These are phyloP conservation scores for Vaccinium myrtillus DNA, from an alignment of 148 eudicot genomes.

Conservation along the genomic window DNA sequence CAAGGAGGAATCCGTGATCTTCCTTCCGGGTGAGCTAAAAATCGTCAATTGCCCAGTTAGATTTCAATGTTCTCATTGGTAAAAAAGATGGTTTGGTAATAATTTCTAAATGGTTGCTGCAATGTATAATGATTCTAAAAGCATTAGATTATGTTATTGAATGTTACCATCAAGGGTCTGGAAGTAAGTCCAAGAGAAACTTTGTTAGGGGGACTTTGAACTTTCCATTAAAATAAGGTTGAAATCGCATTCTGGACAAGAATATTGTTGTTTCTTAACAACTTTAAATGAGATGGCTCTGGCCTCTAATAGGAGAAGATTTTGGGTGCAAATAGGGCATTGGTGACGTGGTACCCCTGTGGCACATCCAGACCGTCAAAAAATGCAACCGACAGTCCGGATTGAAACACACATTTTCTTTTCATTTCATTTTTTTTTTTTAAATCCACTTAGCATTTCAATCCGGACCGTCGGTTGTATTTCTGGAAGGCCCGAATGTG, in stretches of 20 bases:
- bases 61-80: background rate
- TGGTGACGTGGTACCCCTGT: too few relatives aligned
- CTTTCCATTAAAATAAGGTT: background rate
- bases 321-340: too few relatives aligned
- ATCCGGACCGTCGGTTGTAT: too few relatives aligned
- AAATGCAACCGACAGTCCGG: too few relatives aligned
- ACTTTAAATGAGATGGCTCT: background rate
- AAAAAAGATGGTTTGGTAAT: background rate
- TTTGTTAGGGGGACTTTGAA: background rate
- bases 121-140: background rate
- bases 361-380: too few relatives aligned
- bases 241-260: background rate
- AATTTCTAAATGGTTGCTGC: background rate
- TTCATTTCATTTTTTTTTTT: too few relatives aligned
- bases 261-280: background rate
- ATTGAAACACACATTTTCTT: too few relatives aligned
- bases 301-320: background rate
- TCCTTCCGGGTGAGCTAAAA: slow-evolving; percentile 53
- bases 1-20: slow-evolving; percentile 58
- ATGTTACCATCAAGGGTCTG: background rate
- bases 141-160: background rate
- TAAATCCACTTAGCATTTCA: too few relatives aligned
- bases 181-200: background rate
- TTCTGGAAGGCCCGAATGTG: too few relatives aligned
- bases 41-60: background rate